These are phyloP conservation scores for Huntiella omanensis DNA, from an alignment of 2,329 filamentous ascomycete species.

Conservation along the genomic window DNA sequence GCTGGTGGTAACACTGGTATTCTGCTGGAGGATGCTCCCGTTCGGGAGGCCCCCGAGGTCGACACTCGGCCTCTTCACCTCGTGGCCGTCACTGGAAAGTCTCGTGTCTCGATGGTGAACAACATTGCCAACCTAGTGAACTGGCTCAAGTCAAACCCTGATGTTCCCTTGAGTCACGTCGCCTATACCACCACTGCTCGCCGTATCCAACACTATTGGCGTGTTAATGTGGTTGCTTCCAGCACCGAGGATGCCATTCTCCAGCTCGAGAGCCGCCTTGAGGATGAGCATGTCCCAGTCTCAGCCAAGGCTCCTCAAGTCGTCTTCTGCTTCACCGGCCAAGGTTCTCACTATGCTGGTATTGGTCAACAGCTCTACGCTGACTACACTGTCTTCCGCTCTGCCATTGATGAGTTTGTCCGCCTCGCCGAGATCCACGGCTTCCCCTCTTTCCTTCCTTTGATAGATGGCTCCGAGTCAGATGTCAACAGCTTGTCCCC, in stretches of 20 bases:
- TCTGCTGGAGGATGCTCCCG: constrained; percentile 42
- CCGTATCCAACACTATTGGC: constrained; percentile 39
- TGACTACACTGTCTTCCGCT: constrained; percentile 27
- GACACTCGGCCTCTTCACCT: constrained; percentile 39
- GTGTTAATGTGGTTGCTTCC: constrained; percentile 28
- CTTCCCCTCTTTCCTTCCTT: constrained; percentile 35
- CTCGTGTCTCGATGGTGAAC: constrained; percentile 33
- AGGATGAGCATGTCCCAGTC: constrained; percentile 32
- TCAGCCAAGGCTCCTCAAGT: constrained; percentile 25
- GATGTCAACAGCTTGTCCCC: constrained; percentile 29
- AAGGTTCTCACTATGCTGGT: constrained; percentile 34
- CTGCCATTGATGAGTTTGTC: constrained; percentile 38
- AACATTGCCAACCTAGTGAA: constrained; percentile 36
- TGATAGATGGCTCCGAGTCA: constrained; percentile 24
- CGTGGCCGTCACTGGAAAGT: constrained; percentile 39
- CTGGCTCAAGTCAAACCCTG: constrained; percentile 33
- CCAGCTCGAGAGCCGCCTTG: constrained; percentile 33
- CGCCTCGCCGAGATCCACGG: constrained; percentile 29
- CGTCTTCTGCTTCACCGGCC: constrained; percentile 36
- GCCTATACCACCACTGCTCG: constrained; percentile 52
- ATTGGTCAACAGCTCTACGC: constrained; percentile 32
- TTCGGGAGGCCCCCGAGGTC: constrained; percentile 24
- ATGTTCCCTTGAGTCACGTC: constrained; percentile 36
- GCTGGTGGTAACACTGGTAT: constrained; percentile 54
- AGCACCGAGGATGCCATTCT: constrained; percentile 24